Evolutionary conservation across 2,329 filamentous ascomycete species (phyloP).

Genomic region (Aureobasidium sp.): DNA sequence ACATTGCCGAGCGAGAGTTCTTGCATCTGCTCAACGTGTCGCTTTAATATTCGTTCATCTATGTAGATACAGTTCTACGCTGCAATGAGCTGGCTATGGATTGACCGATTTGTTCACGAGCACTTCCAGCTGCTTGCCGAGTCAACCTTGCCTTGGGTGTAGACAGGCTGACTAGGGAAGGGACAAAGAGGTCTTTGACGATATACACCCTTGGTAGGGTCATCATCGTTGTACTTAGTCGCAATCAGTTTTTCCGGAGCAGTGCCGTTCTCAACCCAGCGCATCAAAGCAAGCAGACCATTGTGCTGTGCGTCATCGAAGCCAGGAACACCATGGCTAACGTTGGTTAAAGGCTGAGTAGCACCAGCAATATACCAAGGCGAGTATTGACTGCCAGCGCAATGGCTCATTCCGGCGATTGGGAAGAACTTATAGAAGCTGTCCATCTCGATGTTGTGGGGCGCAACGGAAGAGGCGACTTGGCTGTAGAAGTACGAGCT

Average conservation of each 20-base stretch:
- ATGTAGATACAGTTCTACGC: too few species aligned
- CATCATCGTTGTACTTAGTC: slow-evolving; percentile 30
- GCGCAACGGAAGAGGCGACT: slow-evolving; percentile 33
- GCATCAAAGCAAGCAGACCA: slow-evolving; percentile 31
- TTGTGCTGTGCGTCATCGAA: slow-evolving; percentile 30
- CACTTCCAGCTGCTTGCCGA: slow-evolving; percentile 18
- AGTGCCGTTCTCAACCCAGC: slow-evolving; percentile 33
- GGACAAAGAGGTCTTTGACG: slow-evolving; percentile 4
- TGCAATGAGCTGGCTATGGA: background rate
- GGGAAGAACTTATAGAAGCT: slow-evolving; percentile 45
- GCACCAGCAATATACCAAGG: slow-evolving; percentile 18
- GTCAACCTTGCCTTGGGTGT: background rate
- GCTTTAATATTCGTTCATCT: too few species aligned
- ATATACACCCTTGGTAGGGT: background rate
- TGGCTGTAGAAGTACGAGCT: slow-evolving; percentile 45
- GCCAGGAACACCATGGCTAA: slow-evolving; percentile 22
- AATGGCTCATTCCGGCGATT: slow-evolving; percentile 48
- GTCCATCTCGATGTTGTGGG: slow-evolving; percentile 27
- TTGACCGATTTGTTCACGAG: background rate
- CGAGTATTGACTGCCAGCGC: slow-evolving; percentile 34
- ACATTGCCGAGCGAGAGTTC: too few species aligned
- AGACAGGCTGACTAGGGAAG: background rate
- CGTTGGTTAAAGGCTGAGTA: slow-evolving; percentile 35
- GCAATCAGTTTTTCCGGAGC: slow-evolving; percentile 32
- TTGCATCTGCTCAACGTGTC: too few species aligned